phyloP scores from a whole-genome alignment of 495 filamentous ascomycete genomes.

The Penicillium egyptiacum region DNA sequence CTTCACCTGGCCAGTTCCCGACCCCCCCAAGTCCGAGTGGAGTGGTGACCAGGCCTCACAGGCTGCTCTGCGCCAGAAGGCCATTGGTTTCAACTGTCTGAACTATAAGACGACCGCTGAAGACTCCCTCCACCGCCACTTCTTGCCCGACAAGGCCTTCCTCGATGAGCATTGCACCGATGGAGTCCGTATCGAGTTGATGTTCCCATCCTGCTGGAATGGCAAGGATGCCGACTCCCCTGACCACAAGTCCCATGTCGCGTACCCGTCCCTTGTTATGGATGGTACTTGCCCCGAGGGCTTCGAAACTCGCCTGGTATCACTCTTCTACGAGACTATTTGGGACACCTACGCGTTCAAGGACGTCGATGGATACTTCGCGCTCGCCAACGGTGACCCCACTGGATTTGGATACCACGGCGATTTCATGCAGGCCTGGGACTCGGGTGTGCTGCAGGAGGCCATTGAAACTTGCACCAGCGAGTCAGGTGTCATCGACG shows the following conservation, averaged over 20 bases:
- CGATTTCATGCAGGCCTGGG: slow-evolving; percentile 85
- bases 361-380: slow-evolving; percentile 66
- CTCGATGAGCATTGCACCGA: slow-evolving; percentile 74
- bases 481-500: slow-evolving; percentile 50
- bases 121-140: slow-evolving; percentile 73
- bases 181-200: slow-evolving; percentile 77
- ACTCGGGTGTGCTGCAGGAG: slow-evolving; percentile 46
- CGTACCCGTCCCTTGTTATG: slow-evolving; percentile 73
- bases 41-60: slow-evolving; percentile 58
- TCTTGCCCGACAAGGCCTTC: slow-evolving; percentile 73
- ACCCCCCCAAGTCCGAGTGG: slow-evolving; percentile 75
- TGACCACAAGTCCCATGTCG: slow-evolving; percentile 71
- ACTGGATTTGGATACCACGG: slow-evolving; percentile 81
- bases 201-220: slow-evolving; percentile 94
- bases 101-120: slow-evolving; percentile 65
- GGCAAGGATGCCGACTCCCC: slow-evolving; percentile 60
- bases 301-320: slow-evolving; percentile 66
- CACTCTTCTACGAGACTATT: slow-evolving; percentile 86
- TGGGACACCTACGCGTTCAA: slow-evolving; percentile 73
- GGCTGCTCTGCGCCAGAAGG: slow-evolving; percentile 69
- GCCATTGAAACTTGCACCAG: slow-evolving; percentile 53
- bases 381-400: slow-evolving; percentile 81
- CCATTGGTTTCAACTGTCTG: slow-evolving; percentile 90
- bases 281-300: slow-evolving; percentile 74
- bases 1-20: slow-evolving; percentile 67